Percentiles rank a stretch among this genome's conserved stretches.
Conservation (phyloP, 2,329 filamentous ascomycete genomes). For the Paraphoma chrysanthemicola region DNA sequence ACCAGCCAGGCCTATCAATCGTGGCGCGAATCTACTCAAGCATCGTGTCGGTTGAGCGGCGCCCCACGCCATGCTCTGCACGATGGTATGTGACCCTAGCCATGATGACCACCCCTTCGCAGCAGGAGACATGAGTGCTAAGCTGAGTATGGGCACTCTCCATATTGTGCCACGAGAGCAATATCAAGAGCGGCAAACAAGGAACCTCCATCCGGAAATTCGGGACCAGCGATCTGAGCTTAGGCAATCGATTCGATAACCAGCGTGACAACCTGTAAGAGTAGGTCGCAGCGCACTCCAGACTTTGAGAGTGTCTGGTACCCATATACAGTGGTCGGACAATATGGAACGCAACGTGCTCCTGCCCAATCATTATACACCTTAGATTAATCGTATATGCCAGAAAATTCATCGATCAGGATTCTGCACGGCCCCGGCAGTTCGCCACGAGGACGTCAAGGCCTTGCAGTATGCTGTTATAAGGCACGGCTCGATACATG, state of each 20-base stretch:
- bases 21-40: neutral
- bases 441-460: conserved; percentile 21
- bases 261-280: conserved; percentile 18
- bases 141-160: conserved; percentile 5
- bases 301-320: conserved; percentile 17
- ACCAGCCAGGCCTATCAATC: too few relatives aligned
- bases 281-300: conserved; percentile 14
- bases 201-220: conserved; percentile 16
- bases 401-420: conserved; percentile 28
- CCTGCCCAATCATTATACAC: conserved; percentile 34
- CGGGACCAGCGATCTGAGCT: conserved; percentile 3
- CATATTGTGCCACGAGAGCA: conserved; percentile 15
- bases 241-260: conserved; percentile 11
- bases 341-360: conserved; percentile 25
- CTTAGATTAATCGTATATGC: conserved; percentile 40
- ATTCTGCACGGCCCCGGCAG: conserved; percentile 32
- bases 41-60: neutral
- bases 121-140: conserved; percentile 12
- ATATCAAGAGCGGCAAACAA: conserved; percentile 17
- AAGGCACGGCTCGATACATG: conserved; percentile 32
- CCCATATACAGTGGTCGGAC: conserved; percentile 20
- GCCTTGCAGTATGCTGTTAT: conserved; percentile 23
- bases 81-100: neutral
- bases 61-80: neutral
- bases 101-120: neutral